Conservation (phyloP, 108 stramenopile species). For the Cyclostephanos invisitatus region DNA sequence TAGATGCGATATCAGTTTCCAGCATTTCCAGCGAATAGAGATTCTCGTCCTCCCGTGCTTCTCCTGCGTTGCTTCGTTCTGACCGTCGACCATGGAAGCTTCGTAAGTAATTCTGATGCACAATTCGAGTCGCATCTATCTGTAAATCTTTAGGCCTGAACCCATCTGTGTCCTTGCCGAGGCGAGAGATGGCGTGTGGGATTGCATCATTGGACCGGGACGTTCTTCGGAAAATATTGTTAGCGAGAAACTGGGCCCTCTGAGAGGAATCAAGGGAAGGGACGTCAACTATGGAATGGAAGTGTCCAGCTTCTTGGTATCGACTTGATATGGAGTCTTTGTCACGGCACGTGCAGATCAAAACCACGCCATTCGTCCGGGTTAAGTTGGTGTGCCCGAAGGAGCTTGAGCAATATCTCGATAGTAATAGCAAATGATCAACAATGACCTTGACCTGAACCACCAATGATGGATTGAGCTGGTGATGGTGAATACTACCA, state of each 20-base stretch:
- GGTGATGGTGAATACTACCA: constrained; percentile 56
- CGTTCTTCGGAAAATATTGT: constrained; percentile 1
- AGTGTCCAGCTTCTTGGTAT: constrained; percentile 28
- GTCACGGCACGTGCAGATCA: constrained; percentile 43
- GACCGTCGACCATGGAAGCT: constrained; percentile 15
- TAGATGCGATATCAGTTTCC: constrained; percentile 33
- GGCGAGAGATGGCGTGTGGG: constrained; percentile 27
- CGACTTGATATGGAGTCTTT: constrained; percentile 32
- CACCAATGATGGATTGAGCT: constrained; percentile 61
- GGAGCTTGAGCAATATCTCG: constrained; percentile 2
- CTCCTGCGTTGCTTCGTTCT: not conserved
- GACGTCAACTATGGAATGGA: constrained; percentile 38
- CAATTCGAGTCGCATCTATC: constrained; percentile 49
- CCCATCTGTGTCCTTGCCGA: constrained; percentile 53
- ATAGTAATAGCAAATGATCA: constrained; percentile 54
- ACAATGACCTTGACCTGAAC: constrained; percentile 74
- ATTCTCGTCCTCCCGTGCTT: not conserved
- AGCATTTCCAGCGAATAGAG: constrained; percentile 10
- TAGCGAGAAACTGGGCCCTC: constrained; percentile 27
- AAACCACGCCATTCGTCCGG: constrained; percentile 21
- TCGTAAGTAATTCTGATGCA: constrained; percentile 27
- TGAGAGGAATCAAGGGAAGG: constrained; percentile 39
- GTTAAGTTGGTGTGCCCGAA: not conserved
- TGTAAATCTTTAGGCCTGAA: constrained; percentile 67
- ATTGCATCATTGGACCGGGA: constrained; percentile 1